phyloP scores from a whole-genome alignment of 108 stramenopile species.

The Fistulifera solaris region DNA sequence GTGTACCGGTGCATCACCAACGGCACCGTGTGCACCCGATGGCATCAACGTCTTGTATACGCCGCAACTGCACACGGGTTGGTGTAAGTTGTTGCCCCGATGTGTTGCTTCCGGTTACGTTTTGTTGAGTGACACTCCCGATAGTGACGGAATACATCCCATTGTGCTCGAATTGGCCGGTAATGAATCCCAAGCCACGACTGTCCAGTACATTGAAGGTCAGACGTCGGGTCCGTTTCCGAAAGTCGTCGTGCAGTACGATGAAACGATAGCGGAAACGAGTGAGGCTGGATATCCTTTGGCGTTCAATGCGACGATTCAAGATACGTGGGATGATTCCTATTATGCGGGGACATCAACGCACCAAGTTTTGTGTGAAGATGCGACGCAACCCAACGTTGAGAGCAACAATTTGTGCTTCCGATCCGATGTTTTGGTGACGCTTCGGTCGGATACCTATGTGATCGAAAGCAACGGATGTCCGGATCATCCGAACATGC shows the following conservation, averaged over 20 bases:
- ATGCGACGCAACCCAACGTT: background rate
- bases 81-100: background rate
- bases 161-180: background rate
- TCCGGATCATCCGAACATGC: conserved; percentile 17
- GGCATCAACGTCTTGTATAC: conserved; percentile 2
- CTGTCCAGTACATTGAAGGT: background rate
- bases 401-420: conserved; percentile 14
- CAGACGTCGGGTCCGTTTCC: background rate
- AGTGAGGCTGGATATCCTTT: background rate
- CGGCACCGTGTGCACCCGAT: background rate
- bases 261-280: background rate
- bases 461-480: conserved; percentile 17
- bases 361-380: background rate
- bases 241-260: background rate
- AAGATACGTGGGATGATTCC: background rate
- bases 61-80: conserved; percentile 1
- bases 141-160: background rate
- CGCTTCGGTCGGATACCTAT: conserved; percentile 1
- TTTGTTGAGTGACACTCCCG: background rate
- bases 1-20: background rate
- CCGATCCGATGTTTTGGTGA: conserved; percentile 16
- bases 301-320: background rate
- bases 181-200: background rate
- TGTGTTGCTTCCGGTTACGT: background rate
- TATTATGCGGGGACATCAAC: background rate